A percentile compares a stretch with the other conserved stretches of the same genome.
These are phyloP conservation scores for Bassia scoparia DNA, from an alignment of 148 eudicot genomes.

Conservation along the genomic window DNA sequence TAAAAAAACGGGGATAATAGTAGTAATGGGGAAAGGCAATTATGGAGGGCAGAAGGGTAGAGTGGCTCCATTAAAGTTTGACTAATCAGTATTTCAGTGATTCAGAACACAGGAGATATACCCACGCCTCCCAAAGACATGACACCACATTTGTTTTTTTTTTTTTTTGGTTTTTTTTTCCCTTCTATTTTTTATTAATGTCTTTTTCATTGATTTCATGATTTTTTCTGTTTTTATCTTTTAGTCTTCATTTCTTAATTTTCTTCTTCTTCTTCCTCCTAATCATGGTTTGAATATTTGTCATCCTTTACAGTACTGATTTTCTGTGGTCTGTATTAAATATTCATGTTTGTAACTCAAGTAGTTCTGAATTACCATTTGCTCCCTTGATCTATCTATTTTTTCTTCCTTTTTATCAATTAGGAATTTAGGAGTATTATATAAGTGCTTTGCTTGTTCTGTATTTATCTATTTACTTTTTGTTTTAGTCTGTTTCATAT, in stretches of 20 bases:
- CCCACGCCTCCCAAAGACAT: slow-evolving; percentile 22
- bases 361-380: no score
- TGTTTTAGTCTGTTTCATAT: no score
- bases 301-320: no score
- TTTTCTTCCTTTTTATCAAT: no score
- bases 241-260: slow-evolving; percentile 4
- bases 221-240: not conserved
- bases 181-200: not conserved
- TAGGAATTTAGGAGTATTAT: no score
- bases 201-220: slow-evolving; percentile 21
- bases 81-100: not conserved
- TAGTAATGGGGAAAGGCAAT: slow-evolving; percentile 11
- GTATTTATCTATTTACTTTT: no score
- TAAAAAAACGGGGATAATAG: slow-evolving; percentile 25
- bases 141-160: slow-evolving; percentile 16
- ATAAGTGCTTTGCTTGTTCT: no score
- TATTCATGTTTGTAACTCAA: no score
- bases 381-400: no score
- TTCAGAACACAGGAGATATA: slow-evolving; percentile 1
- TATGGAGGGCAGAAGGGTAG: not conserved
- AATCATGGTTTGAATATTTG: slow-evolving; percentile 1
- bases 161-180: slow-evolving; percentile 11
- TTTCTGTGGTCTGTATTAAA: slow-evolving; percentile 5
- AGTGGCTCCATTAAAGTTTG: not conserved
- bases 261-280: not conserved